Evolutionary conservation across 441 rosid species (phyloP).

Genomic region (Melastoma candidum): DNA sequence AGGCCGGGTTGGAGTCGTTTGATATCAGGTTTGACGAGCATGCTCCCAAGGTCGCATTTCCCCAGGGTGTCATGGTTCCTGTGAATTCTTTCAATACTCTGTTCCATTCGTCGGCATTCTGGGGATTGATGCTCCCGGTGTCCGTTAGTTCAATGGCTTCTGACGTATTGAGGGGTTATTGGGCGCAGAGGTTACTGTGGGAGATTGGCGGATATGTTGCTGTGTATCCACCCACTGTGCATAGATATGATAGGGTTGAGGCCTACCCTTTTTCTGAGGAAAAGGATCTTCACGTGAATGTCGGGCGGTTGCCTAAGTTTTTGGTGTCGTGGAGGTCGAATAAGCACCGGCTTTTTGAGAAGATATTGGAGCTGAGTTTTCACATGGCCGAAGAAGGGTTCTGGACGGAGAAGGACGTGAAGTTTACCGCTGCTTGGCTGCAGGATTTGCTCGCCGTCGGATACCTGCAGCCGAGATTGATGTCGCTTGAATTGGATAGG

Average conservation of each 20-base stretch:
- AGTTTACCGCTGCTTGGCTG: slow-evolving; percentile 87
- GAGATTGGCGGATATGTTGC: slow-evolving; percentile 84
- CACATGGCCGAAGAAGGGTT: slow-evolving; percentile 89
- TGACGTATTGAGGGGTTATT: slow-evolving; percentile 84
- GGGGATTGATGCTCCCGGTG: slow-evolving; percentile 94
- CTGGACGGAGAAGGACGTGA: slow-evolving; percentile 79
- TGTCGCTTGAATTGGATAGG: slow-evolving; percentile 79
- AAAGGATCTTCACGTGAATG: slow-evolving; percentile 95
- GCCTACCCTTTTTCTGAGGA: slow-evolving; percentile 89
- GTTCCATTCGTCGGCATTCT: slow-evolving; percentile 79
- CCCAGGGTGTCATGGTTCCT: slow-evolving; percentile 85
- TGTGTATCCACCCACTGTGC: slow-evolving; percentile 82
- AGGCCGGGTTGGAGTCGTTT: slow-evolving; percentile 57
- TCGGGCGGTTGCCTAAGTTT: slow-evolving; percentile 70
- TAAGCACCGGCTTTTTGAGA: slow-evolving; percentile 71
- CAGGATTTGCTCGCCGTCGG: slow-evolving; percentile 88
- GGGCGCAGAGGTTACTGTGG: slow-evolving; percentile 92
- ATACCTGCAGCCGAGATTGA: slow-evolving; percentile 82
- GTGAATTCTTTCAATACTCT: slow-evolving; percentile 77
- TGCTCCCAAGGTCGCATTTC: slow-evolving; percentile 84
- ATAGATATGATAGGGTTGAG: slow-evolving; percentile 66
- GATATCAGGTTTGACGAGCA: slow-evolving; percentile 75
- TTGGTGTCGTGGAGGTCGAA: slow-evolving; percentile 76
- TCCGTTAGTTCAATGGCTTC: slow-evolving; percentile 90
- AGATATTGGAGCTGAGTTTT: slow-evolving; percentile 66